Percentiles rank a stretch among this genome's conserved stretches.
Conservation (phyloP, 768 basidiomycete species). For the Galerina sulciceps region DNA sequence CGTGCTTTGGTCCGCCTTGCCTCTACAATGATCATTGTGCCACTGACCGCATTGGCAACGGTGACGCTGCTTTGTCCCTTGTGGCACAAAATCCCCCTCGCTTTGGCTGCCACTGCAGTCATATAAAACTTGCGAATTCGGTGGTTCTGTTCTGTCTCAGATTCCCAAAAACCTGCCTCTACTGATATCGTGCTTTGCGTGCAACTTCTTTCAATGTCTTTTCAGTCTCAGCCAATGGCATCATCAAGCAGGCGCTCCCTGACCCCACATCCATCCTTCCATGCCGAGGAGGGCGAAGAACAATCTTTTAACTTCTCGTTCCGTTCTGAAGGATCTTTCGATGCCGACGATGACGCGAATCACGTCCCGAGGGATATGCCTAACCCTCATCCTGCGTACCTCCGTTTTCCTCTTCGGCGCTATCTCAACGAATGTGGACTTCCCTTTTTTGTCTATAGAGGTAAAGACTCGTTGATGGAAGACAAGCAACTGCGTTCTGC, state of each 20-base stretch:
- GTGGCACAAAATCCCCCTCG: too few species aligned
- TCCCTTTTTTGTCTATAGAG: not conserved
- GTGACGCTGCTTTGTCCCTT: too few species aligned
- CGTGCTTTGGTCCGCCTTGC: too few species aligned
- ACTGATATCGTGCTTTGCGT: not conserved
- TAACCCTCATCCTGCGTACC: not conserved
- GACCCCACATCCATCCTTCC: not conserved
- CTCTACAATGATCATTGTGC: too few species aligned
- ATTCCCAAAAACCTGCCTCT: not conserved
- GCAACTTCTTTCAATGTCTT: not conserved
- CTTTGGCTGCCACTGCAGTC: too few species aligned
- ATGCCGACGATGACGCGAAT: too few species aligned
- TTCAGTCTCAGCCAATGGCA: not conserved
- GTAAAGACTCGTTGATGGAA: not conserved
- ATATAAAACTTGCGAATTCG: too few species aligned
- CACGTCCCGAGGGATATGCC: too few species aligned
- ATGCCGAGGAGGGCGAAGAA: not conserved
- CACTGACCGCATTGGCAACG: too few species aligned
- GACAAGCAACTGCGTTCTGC: not conserved
- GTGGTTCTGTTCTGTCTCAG: not conserved
- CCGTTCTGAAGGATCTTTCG: too few species aligned
- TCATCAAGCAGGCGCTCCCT: not conserved
- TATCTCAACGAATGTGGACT: constrained; percentile 5
- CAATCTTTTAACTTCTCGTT: too few species aligned
- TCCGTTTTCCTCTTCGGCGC: constrained; percentile 1